Conservation (phyloP, 345 rosid genomes). For the Populus euphratica region DNA sequence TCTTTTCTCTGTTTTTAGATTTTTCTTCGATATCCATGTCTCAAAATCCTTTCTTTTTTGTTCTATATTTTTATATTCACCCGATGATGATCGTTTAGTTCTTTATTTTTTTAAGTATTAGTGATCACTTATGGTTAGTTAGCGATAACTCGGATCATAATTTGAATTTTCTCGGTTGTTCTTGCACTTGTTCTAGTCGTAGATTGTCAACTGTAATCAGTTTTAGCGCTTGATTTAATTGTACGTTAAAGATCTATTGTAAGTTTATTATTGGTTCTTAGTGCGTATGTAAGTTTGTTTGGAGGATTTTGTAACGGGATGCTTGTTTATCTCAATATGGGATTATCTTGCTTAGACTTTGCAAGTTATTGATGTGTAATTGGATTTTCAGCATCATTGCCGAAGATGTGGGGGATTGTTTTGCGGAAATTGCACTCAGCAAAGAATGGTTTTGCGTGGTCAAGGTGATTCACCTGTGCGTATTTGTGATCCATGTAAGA, state of each 20-base stretch:
- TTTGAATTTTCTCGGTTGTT: not conserved
- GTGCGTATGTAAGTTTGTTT: not conserved
- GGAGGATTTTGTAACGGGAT: not conserved
- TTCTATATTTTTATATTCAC: not conserved
- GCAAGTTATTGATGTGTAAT: not conserved
- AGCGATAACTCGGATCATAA: not conserved
- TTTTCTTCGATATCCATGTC: constrained; percentile 8
- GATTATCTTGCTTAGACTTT: not conserved
- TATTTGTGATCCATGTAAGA: constrained; percentile 88
- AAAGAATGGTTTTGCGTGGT: constrained; percentile 75
- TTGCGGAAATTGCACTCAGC: constrained; percentile 72
- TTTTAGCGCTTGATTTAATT: not conserved
- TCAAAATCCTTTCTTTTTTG: not conserved
- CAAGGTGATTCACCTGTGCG: constrained; percentile 94
- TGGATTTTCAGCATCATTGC: constrained; percentile 76
- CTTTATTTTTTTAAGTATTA: not conserved
- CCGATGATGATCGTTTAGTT: not conserved
- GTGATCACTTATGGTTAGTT: not conserved
- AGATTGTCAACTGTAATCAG: not conserved
- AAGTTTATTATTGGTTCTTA: not conserved
- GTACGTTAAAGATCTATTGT: not conserved
- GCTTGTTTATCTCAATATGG: not conserved
- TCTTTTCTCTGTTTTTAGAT: not conserved
- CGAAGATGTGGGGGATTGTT: constrained; percentile 89
- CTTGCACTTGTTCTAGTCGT: not conserved